phyloP scores from a whole-genome alignment of 257 asterid genomes.

The Verbascum thapsus region DNA sequence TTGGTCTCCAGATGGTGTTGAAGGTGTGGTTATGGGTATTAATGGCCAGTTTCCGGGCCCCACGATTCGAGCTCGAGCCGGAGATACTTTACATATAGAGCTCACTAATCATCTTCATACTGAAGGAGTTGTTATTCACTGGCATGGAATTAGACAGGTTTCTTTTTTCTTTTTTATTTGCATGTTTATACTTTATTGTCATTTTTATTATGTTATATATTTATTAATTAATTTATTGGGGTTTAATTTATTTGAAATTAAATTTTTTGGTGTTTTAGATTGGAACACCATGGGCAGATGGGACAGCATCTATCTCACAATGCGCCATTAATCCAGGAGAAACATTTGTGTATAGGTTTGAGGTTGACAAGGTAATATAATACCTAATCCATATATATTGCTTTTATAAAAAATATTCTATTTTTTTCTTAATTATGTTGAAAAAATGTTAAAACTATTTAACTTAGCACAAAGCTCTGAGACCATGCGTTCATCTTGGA shows the following conservation, averaged over 20 bases:
- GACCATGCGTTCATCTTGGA: too few relatives aligned
- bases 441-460: too few relatives aligned
- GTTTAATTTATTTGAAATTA: background rate
- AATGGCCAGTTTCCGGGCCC: slow-evolving; percentile 89
- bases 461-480: too few relatives aligned
- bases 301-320: slow-evolving; percentile 80
- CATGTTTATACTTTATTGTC: too few relatives aligned
- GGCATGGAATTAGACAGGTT: slow-evolving; percentile 94
- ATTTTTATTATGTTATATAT: background rate
- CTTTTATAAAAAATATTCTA: too few relatives aligned
- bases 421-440: too few relatives aligned
- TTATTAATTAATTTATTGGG: background rate
- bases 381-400: background rate
- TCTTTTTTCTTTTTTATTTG: background rate
- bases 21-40: slow-evolving; percentile 58
- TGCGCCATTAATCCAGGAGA: slow-evolving; percentile 82
- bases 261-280: slow-evolving; percentile 30
- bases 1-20: slow-evolving; percentile 76
- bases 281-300: slow-evolving; percentile 97
- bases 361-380: slow-evolving; percentile 61
- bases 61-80: slow-evolving; percentile 66
- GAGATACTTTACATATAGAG: slow-evolving; percentile 59
- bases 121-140: slow-evolving; percentile 79
- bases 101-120: slow-evolving; percentile 70
- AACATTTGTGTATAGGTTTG: slow-evolving; percentile 62